phyloP scores from a whole-genome alignment of 306 rosid species.

The Malus asiatica region DNA sequence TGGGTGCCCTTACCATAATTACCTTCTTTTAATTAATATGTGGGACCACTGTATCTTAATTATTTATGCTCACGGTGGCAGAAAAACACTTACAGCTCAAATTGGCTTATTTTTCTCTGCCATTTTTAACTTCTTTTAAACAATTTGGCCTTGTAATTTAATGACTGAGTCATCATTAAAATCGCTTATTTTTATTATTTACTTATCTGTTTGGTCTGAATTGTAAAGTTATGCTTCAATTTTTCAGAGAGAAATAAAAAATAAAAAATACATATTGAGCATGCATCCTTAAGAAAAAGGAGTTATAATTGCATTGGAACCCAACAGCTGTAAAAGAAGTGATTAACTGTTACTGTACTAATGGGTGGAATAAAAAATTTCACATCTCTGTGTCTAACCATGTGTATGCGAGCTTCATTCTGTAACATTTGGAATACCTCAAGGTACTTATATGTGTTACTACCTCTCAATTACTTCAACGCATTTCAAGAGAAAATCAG shows the following conservation, averaged over 20 bases:
- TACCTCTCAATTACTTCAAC: too few relatives aligned
- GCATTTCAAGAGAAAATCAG: too few relatives aligned
- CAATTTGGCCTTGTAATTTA: background rate
- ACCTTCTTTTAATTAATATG: slow-evolving; percentile 15
- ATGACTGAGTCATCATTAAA: slow-evolving; percentile 8
- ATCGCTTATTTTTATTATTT: background rate
- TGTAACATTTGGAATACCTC: too few relatives aligned
- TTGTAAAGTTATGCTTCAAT: background rate
- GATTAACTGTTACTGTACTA: background rate
- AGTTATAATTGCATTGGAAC: slow-evolving; percentile 8
- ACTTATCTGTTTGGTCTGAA: background rate
- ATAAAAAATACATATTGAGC: background rate
- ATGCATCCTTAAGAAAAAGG: background rate
- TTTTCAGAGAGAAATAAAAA: background rate
- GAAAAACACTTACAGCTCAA: too few relatives aligned
- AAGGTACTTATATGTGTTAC: too few relatives aligned
- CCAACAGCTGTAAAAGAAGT: slow-evolving; percentile 12
- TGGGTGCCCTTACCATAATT: slow-evolving; percentile 4
- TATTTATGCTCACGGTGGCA: too few relatives aligned
- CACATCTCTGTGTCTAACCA: too few relatives aligned
- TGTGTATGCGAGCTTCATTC: too few relatives aligned
- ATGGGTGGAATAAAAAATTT: background rate
- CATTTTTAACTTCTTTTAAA: background rate
- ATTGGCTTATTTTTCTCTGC: too few relatives aligned
- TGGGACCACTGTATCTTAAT: slow-evolving; percentile 25